A percentile compares a stretch with the other conserved stretches of the same genome.
Evolutionary conservation across 176 grass and related monocot genomes (phyloP).

Genomic region (Avena eriantha): DNA sequence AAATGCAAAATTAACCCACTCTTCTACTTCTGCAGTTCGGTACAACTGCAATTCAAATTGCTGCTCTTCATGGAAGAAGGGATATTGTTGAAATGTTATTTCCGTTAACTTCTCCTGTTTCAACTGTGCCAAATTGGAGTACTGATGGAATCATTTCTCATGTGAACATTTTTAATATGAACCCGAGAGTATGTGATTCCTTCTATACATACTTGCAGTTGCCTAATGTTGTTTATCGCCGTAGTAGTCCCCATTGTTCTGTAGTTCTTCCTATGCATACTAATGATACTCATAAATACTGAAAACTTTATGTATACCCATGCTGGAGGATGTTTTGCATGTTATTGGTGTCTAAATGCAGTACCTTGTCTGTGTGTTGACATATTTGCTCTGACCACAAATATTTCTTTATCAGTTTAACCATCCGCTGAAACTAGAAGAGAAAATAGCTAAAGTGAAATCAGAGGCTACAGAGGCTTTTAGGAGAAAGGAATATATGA

Average conservation of each 20-base stretch:
- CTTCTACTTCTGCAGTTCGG: constrained; percentile 2
- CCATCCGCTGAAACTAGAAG: background rate
- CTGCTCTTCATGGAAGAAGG: constrained; percentile 11
- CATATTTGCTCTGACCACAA: constrained; percentile 18
- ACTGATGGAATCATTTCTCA: constrained; percentile 35
- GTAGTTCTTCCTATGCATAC: background rate
- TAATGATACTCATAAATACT: background rate
- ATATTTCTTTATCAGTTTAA: background rate
- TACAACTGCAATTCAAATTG: constrained; percentile 27
- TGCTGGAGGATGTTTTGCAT: background rate
- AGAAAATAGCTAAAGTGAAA: background rate
- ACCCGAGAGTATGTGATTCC: constrained; percentile 18
- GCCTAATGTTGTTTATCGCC: background rate
- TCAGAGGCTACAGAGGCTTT: constrained; percentile 6
- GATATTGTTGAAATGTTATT: constrained; percentile 36
- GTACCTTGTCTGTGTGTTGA: background rate
- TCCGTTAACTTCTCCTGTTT: constrained; percentile 30
- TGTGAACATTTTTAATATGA: constrained; percentile 18
- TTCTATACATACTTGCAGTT: background rate
- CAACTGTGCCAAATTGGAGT: constrained; percentile 34
- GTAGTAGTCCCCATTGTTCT: background rate
- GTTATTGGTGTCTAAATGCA: background rate
- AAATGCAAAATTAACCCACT: background rate
- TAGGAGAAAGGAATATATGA: constrained; percentile 14
- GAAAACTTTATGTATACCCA: background rate